These are phyloP conservation scores for Fusarium falciforme DNA, from an alignment of 2,329 filamentous ascomycete genomes.

Conservation along the genomic window DNA sequence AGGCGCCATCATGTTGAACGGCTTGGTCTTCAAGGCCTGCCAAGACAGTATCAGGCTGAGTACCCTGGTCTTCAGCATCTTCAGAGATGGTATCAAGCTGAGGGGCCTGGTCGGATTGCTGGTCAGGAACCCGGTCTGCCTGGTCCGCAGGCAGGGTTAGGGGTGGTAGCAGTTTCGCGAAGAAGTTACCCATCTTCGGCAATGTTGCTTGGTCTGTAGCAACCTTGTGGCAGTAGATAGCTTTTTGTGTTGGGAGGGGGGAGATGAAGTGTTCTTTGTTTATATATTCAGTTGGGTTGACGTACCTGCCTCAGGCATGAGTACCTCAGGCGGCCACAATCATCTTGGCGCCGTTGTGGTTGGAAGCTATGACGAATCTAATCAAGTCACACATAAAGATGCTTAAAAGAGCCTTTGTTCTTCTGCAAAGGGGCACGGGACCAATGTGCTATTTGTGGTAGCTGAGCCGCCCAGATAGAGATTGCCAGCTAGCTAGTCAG, in stretches of 20 bases:
- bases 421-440: background rate
- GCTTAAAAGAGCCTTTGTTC: background rate
- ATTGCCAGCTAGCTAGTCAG: background rate
- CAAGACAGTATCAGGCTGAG: background rate
- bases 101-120: background rate
- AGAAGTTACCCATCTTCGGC: background rate
- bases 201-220: background rate
- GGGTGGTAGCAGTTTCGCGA: background rate
- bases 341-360: background rate
- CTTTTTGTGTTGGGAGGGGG: background rate
- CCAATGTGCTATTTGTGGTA: background rate
- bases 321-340: background rate
- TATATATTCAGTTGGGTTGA: background rate
- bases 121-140: background rate
- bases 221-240: background rate
- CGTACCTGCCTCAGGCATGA: background rate
- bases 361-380: background rate
- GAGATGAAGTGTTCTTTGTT: background rate
- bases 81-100: background rate
- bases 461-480: background rate
- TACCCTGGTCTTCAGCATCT: background rate
- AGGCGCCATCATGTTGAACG: background rate
- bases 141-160: too few species aligned
- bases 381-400: background rate
- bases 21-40: background rate